Base-by-base conservation (phyloP, 768 basidiomycete species). In the Xanthoconium purpureum region DNA sequence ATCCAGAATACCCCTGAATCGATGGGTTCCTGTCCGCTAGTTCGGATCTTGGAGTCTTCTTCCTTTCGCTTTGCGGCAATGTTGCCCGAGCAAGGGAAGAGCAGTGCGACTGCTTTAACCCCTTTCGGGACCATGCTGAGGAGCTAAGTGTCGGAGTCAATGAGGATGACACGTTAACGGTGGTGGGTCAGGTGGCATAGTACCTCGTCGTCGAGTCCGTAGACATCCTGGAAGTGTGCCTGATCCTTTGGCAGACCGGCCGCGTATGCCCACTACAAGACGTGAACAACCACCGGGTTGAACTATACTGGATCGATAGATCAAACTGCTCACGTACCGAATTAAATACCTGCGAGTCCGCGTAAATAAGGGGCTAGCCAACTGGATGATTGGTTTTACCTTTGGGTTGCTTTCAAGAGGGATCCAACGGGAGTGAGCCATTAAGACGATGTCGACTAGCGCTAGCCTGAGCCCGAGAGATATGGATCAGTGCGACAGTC, bases 1-100 rank as follows among this genome's bases (percentile, higher is more conserved):
- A 96, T 91, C 81, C 85, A 97, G 62, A 94, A 75, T 6, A 96
- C 73, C 0, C 82, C 83, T 6, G 82, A 79, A 62, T 91, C 84
- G 5, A 90, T 65, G 0, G 73, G 69, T 11, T 71, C 75, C 52
- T 78, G 74, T 6, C 69, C 84, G 42, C 78, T 76, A 14, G 69
- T 71, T 29, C 71, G 71, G 47, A 89, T 79, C 61, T 70, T 67
- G 42, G 71, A 72, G 60, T 94, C 91, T 58, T 93, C 89, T 44
- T 75, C 73, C 40, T 76, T 75, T 42, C 84, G 76, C 42, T 75
- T 79, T 20, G 68, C 57, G n/a, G 82, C 80, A 12, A 83, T 70
- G 17, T 70, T 70, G 1, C 81, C 80, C 0, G 79, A 70, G 52
- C 84, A 78, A 5, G 95, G 95, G 72, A 96, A 98, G 24, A 97